Evolutionary conservation across 2,329 filamentous ascomycete species (phyloP).

Genomic region (Aspergillus flavus): DNA sequence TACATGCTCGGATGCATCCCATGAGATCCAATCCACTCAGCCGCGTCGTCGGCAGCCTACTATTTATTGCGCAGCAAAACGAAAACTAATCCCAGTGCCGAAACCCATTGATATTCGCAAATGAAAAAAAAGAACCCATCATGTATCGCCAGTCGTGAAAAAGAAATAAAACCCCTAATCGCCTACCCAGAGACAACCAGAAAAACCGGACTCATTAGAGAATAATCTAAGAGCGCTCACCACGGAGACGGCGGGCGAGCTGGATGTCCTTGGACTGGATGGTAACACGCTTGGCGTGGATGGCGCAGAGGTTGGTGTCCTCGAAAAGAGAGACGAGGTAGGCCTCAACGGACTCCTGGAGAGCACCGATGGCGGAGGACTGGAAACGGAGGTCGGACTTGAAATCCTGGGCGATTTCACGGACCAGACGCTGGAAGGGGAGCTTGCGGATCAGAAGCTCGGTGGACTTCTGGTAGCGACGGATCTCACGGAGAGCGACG

Average conservation of each 20-base stretch:
- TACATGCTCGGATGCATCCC: conserved; percentile 35
- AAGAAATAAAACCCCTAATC: conserved; percentile 43
- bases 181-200: conserved; percentile 41
- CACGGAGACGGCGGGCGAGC: conserved; percentile 90
- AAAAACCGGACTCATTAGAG: conserved; percentile 32
- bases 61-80: conserved; percentile 33
- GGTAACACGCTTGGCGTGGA: conserved; percentile 99
- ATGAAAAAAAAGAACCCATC: conserved; percentile 40
- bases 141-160: conserved; percentile 48
- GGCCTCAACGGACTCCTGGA: conserved; percentile 98
- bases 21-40: conserved; percentile 34
- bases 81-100: conserved; percentile 40
- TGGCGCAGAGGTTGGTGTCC: conserved; percentile 97
- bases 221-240: conserved; percentile 75
- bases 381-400: conserved; percentile 97
- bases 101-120: conserved; percentile 44
- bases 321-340: conserved; percentile 98
- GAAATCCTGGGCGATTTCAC: conserved; percentile 95
- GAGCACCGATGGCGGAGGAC: conserved; percentile 93
- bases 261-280: conserved; percentile 96
- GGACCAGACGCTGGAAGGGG: conserved; percentile 95
- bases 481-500: conserved; percentile 97
- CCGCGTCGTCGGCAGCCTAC: conserved; percentile 30
- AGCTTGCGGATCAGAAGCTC: conserved; percentile 96
- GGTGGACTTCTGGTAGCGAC: conserved; percentile 96